Percentiles rank a stretch among this genome's conserved stretches.
phyloP scores from a whole-genome alignment of 371 early-diverging fungal genomes.

The Mortierella sp. region DNA sequence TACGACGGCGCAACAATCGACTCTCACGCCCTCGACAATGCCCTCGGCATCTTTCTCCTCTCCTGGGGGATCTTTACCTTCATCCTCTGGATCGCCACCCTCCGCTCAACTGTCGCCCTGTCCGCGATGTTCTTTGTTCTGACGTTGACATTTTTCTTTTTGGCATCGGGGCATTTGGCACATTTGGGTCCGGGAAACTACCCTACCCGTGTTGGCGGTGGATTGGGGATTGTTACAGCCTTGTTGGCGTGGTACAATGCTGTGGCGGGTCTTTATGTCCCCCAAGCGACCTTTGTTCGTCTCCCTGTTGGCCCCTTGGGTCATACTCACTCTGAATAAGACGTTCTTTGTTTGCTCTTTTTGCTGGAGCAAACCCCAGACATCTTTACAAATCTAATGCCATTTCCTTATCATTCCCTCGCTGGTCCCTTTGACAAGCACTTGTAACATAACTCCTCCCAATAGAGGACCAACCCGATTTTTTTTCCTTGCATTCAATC shows the following conservation, averaged over 20 bases:
- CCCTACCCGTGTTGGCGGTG: conserved; percentile 62
- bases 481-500: neutral
- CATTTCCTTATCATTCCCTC: neutral
- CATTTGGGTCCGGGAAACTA: conserved; percentile 22
- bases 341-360: too few species aligned
- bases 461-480: neutral
- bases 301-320: conserved; percentile 64
- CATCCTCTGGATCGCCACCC: conserved; percentile 74
- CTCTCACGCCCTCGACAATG: conserved; percentile 60
- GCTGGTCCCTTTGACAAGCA: too few species aligned
- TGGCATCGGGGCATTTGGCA: conserved; percentile 66
- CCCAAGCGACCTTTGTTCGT: conserved; percentile 66
- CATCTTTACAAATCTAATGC: neutral
- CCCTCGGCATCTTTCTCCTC: conserved; percentile 74
- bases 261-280: conserved; percentile 70
- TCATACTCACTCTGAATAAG: neutral
- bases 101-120: conserved; percentile 69
- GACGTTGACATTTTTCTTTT: conserved; percentile 70
- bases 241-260: conserved; percentile 80
- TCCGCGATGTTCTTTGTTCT: conserved; percentile 70
- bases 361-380: neutral
- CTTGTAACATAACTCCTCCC: neutral
- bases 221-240: conserved; percentile 74
- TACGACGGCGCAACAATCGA: conserved; percentile 46
- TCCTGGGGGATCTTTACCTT: conserved; percentile 79